Base-by-base conservation (phyloP, 331 rosid species). In the Rosa hybrid region DNA sequence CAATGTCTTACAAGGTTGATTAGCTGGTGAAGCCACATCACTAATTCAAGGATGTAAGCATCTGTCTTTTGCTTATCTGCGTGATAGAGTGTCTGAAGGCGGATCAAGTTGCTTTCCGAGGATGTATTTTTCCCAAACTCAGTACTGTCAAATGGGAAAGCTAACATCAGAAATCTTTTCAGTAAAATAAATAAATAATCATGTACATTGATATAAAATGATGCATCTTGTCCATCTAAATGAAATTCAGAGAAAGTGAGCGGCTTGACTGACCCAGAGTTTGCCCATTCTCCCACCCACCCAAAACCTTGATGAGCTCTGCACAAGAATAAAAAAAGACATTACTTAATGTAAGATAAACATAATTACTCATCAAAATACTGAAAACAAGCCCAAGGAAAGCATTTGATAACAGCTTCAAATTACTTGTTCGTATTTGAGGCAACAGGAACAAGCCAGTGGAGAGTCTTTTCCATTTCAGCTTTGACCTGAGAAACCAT, bases 241-340 rank as follows among this genome's bases (percentile, higher is more conserved):
- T 57, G 16, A 67, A 38, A 16, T 14, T 3, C 63, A 69, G 12
- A 11, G 16, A 53, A 42, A 68, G 77, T 38, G 72, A 23, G 62
- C 23, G 68, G 73, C 49, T 68, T 62, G 60, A 74, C 91, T 77
- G 69, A 93, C 97, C 97, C 79, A 62, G 90, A 84, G 21, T 85
- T 89, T 68, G 99, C 99, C 99, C 99, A 96, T 86, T 96, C 98
- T 25, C 97, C 99, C 77, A 93, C 88, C 91, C 98, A 89, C 68
- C 99, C 99, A 34, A 92, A 96, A 53, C 97, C 92, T 86, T 93
- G 99, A 86, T 96, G 97, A 79, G 89, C 97, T 86, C 99, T 93
- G 99, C 81, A 86, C 45, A 75, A 78, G 16, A 38, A 44, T 27
- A 27, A 41, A 7, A n/a, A 30, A 34, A 71, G 34, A 68, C 77